Evolutionary conservation across 2,329 filamentous ascomycete species (phyloP).

Genomic region (Neonectria magnoliae): DNA sequence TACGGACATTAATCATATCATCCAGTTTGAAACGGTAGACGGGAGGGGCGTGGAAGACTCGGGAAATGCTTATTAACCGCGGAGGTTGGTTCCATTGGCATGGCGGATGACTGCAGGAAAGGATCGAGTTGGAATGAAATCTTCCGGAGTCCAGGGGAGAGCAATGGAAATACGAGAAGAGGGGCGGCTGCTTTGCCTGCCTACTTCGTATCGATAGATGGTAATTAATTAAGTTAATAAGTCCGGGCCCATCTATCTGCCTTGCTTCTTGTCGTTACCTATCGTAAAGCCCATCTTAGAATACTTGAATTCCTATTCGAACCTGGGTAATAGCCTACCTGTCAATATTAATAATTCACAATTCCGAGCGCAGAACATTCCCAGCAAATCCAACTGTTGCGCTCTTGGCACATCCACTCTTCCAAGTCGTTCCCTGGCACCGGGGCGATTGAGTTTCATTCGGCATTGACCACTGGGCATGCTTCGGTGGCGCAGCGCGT

Average conservation of each 20-base stretch:
- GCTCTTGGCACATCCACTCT: not conserved
- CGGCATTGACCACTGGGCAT: slow-evolving; percentile 9
- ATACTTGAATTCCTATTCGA: not conserved
- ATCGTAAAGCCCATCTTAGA: not conserved
- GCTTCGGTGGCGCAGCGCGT: not conserved
- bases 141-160: not conserved
- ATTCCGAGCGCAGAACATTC: not conserved
- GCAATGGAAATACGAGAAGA: too few species aligned
- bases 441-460: slow-evolving; percentile 21
- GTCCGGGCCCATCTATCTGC: too few species aligned
- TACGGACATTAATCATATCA: slow-evolving; percentile 12
- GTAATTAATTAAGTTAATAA: too few species aligned
- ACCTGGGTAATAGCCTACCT: not conserved
- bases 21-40: not conserved
- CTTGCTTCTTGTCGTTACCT: too few species aligned
- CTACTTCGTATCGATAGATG: too few species aligned
- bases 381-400: not conserved
- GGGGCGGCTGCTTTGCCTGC: too few species aligned
- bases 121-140: not conserved
- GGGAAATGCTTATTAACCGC: not conserved
- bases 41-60: not conserved
- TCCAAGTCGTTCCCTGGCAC: not conserved
- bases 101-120: not conserved
- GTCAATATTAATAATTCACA: not conserved
- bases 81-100: not conserved